Conservation (phyloP, 2,329 filamentous ascomycete species). For the Chrysoporthe deuterocubensis region DNA sequence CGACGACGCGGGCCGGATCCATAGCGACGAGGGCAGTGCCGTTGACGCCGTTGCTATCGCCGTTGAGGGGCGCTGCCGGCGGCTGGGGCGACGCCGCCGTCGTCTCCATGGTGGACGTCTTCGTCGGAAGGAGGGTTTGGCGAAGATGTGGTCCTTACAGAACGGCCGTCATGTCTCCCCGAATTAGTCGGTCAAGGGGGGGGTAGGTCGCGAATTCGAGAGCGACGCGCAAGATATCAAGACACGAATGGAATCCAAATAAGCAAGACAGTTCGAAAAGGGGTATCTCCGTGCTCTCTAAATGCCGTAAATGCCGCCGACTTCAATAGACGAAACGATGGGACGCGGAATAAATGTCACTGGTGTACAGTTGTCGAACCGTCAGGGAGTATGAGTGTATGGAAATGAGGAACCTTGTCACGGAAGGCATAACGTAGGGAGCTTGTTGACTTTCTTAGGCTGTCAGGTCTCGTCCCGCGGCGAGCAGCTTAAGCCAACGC, state of each 20-base stretch:
- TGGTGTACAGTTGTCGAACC: constrained; percentile 12
- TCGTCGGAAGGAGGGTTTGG: constrained; percentile 13
- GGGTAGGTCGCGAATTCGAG: constrained; percentile 10
- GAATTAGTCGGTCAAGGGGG: constrained; percentile 23
- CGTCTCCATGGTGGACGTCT: constrained; percentile 52
- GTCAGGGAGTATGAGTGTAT: not conserved
- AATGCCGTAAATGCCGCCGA: constrained; percentile 15
- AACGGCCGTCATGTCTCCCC: constrained; percentile 27
- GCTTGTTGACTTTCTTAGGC: constrained; percentile 18
- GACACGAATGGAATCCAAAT: constrained; percentile 22
- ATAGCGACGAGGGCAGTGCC: constrained; percentile 57
- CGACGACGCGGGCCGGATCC: constrained; percentile 71
- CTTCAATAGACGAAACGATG: constrained; percentile 13
- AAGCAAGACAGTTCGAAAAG: constrained; percentile 23
- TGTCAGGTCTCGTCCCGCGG: constrained; percentile 3
- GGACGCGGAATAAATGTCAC: constrained; percentile 13
- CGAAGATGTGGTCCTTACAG: constrained; percentile 13
- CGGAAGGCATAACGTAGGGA: not conserved
- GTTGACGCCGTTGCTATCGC: constrained; percentile 39
- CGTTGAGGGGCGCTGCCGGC: constrained; percentile 51
- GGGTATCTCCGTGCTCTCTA: constrained; percentile 26
- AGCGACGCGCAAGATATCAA: constrained; percentile 13
- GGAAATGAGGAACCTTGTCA: not conserved
- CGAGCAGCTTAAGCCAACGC: constrained; percentile 2
- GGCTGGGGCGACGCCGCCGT: constrained; percentile 51